phyloP scores from a whole-genome alignment of 2,329 filamentous ascomycete species.

The Curvularia sp. region DNA sequence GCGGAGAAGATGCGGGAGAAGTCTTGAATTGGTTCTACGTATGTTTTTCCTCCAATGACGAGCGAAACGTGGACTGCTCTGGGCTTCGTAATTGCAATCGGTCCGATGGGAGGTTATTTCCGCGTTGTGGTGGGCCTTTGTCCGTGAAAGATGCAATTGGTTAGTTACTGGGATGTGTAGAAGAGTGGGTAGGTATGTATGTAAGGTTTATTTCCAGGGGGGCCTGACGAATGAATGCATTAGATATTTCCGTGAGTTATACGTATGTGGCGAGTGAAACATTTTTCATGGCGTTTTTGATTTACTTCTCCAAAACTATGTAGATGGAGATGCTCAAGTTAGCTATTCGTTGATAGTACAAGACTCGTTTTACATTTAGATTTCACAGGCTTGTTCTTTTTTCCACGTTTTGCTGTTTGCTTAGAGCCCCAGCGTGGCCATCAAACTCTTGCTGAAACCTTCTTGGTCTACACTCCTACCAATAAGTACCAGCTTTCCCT shows the following conservation, averaged over 20 bases:
- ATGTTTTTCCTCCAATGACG: too few species aligned
- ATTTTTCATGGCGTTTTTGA: background rate
- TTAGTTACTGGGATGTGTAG: too few species aligned
- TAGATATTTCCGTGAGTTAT: too few species aligned
- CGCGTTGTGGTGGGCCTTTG: too few species aligned
- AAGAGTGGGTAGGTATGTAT: too few species aligned
- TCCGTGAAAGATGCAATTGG: too few species aligned
- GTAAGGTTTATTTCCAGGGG: background rate
- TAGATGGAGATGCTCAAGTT: background rate
- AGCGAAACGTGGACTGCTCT: too few species aligned
- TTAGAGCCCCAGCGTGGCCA: constrained; percentile 9
- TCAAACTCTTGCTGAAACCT: constrained; percentile 22
- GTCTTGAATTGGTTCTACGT: too few species aligned
- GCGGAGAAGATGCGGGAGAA: too few species aligned
- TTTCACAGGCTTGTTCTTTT: background rate
- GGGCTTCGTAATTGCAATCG: too few species aligned
- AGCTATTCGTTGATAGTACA: background rate
- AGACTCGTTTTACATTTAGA: background rate
- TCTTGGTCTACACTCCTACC: constrained; percentile 40
- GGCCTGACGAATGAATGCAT: background rate
- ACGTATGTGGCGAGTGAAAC: background rate
- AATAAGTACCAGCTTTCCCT: constrained; percentile 46
- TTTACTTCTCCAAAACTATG: background rate
- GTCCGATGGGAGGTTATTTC: too few species aligned
- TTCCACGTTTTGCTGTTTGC: background rate